Base-by-base conservation (phyloP, 306 rosid genomes). In the Lathyrus tuberosus region DNA sequence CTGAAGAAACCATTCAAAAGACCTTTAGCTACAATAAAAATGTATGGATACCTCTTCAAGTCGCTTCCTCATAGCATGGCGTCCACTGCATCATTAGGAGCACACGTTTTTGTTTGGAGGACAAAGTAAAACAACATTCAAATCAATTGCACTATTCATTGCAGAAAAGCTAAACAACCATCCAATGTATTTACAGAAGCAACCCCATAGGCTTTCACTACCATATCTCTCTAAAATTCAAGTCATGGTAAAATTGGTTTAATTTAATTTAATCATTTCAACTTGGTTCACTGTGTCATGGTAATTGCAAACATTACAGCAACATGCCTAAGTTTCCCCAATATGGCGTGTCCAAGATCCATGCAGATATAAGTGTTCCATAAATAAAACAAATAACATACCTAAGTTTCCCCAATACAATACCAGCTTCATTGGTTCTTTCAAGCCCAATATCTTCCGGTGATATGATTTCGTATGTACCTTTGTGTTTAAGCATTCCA, bases 351-450 rank as follows among this genome's bases (percentile, higher is more conserved):
- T 33, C 38, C 49, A 68, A 80, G 52, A 72, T 41, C 73, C 24
- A 43, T 16, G 2, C 16, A 59, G 57, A 74, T 24, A 56, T 31
- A 75, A 56, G 18, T 46, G 41, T 56, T 54, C 35, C 18, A 31
- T 43, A 65, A 8, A 60, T 38, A 67, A 33, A 70, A 17, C 11
- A 38, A 63, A 64, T 43, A 40, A n/a, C 67, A 67, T 83, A 95
- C 99, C 99, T 95, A 49, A 95, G 99, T 78, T 95, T 95, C 65
- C 99, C 99, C 30, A 95, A 81, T 35, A 95, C 99, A 67, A 95
- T 95, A 49, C 99, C 99, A 80, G 97, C 99, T 80, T 91, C 97
- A 22, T 87, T 75, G 69, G 83, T 14, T 78, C 96, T 87, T 71
- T 95, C 96, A 8, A 80, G 22, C 37, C 99, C 99, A 67, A 95